These are phyloP conservation scores for Blastocystis sp. DNA, from an alignment of 352 stramenopile species.

Conservation along the genomic window DNA sequence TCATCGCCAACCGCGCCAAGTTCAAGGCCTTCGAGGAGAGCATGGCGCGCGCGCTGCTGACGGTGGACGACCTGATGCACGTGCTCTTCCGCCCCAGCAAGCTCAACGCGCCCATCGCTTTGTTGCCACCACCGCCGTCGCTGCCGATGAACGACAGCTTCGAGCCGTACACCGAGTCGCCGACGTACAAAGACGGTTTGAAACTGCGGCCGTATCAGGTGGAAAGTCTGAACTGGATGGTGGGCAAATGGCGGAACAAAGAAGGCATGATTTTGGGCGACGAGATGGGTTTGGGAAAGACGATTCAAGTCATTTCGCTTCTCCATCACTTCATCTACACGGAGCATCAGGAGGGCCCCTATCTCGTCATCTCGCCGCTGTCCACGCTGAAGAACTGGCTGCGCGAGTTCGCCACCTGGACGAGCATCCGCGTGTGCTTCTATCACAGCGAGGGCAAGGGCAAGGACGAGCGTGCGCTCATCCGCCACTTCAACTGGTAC, in stretches of 20 bases:
- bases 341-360: slow-evolving; percentile 88
- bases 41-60: background rate
- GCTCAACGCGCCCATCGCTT: slow-evolving; percentile 30
- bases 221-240: slow-evolving; percentile 98
- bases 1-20: slow-evolving; percentile 12
- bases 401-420: slow-evolving; percentile 84
- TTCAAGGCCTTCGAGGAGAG: slow-evolving; percentile 40
- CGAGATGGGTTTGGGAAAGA: slow-evolving; percentile 92
- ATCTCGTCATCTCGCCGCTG: slow-evolving; percentile 93
- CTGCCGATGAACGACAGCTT: slow-evolving; percentile 38
- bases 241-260: slow-evolving; percentile 90
- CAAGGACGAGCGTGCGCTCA: slow-evolving; percentile 66
- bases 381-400: slow-evolving; percentile 96
- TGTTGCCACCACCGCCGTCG: slow-evolving; percentile 29
- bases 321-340: slow-evolving; percentile 91
- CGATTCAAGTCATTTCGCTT: slow-evolving; percentile 76
- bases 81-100: slow-evolving; percentile 62
- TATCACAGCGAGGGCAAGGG: slow-evolving; percentile 69
- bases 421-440: slow-evolving; percentile 71
- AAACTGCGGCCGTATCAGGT: slow-evolving; percentile 95
- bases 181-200: slow-evolving; percentile 70
- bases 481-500: slow-evolving; percentile 61
- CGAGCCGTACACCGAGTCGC: slow-evolving; percentile 64
- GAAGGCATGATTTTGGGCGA: slow-evolving; percentile 90
- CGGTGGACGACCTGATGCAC: slow-evolving; percentile 57